A percentile compares a stretch with the other conserved stretches of the same genome.
Evolutionary conservation across 139 green algal species (phyloP).

Genomic region (Desmodesmus armatus): DNA sequence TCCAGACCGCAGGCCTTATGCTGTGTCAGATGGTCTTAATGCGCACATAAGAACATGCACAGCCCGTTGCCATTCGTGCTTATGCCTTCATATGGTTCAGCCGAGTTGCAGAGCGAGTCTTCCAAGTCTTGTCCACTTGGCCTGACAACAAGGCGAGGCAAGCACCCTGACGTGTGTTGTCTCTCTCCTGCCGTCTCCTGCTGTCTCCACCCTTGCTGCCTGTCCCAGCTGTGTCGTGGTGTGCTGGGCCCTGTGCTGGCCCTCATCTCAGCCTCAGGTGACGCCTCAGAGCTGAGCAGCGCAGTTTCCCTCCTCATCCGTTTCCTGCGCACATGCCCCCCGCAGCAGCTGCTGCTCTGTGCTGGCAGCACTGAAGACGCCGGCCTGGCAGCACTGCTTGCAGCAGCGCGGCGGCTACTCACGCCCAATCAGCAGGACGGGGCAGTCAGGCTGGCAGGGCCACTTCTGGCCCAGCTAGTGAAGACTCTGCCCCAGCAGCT

Average conservation of each 20-base stretch:
- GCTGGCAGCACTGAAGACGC: not conserved
- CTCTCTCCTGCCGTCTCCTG: too few species aligned
- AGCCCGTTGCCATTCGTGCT: too few species aligned
- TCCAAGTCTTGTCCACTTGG: too few species aligned
- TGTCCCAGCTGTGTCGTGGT: slow-evolving; percentile 14
- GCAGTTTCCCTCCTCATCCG: slow-evolving; percentile 33
- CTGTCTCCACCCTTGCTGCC: too few species aligned
- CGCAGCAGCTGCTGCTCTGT: slow-evolving; percentile 3
- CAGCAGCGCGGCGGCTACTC: slow-evolving; percentile 10
- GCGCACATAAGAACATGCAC: too few species aligned
- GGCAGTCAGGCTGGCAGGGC: not conserved
- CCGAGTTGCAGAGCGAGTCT: too few species aligned
- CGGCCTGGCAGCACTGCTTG: not conserved
- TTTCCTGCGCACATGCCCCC: slow-evolving; percentile 36
- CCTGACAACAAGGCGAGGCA: too few species aligned
- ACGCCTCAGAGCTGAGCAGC: slow-evolving; percentile 51
- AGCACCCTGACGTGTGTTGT: too few species aligned
- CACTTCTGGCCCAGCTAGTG: slow-evolving; percentile 49
- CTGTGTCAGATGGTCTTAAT: too few species aligned
- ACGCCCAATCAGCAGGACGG: not conserved
- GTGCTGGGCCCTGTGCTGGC: slow-evolving; percentile 46
- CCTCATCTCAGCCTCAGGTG: slow-evolving; percentile 46
- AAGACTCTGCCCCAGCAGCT: slow-evolving; percentile 41
- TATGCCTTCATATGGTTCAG: too few species aligned
- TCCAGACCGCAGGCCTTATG: too few species aligned